Evolutionary conservation across 2,329 filamentous ascomycete genomes (phyloP).

Genomic region (Apiospora saccharicola): DNA sequence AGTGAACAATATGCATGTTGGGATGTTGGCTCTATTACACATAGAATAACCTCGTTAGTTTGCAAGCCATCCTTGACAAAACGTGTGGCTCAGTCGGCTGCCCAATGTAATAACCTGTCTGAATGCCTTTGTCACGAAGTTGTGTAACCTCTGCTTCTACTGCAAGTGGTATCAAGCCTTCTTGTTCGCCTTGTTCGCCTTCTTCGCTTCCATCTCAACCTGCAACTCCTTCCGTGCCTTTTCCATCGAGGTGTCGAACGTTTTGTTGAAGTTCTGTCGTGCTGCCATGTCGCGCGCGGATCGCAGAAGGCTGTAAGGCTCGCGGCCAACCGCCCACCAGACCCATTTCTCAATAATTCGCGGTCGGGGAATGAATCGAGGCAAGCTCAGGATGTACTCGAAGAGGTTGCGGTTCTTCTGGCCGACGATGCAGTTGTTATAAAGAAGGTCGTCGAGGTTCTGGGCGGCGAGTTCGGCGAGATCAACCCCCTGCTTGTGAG

Average conservation of each 20-base stretch:
- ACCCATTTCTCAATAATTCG: background rate
- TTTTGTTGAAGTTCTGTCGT: background rate
- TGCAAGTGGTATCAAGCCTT: background rate
- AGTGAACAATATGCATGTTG: background rate
- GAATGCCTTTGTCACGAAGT: background rate
- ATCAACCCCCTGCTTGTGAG: background rate
- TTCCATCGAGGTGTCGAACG: background rate
- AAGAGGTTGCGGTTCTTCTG: background rate
- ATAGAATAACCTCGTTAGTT: background rate
- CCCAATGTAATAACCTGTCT: too few relatives aligned
- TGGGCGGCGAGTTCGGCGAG: background rate
- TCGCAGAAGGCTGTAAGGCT: background rate
- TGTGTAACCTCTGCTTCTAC: background rate
- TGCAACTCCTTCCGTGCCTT: background rate
- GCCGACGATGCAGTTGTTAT: background rate
- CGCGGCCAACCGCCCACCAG: background rate
- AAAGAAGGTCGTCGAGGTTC: background rate
- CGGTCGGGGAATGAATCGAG: background rate
- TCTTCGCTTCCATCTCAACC: background rate
- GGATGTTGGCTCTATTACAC: background rate
- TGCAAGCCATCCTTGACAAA: background rate
- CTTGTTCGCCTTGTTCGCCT: too few relatives aligned
- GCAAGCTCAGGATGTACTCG: background rate
- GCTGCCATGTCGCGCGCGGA: background rate
- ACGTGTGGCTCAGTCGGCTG: background rate